These are phyloP conservation scores for Cryoendolithus antarcticus DNA, from an alignment of 2,329 filamentous ascomycete species.

Conservation along the genomic window DNA sequence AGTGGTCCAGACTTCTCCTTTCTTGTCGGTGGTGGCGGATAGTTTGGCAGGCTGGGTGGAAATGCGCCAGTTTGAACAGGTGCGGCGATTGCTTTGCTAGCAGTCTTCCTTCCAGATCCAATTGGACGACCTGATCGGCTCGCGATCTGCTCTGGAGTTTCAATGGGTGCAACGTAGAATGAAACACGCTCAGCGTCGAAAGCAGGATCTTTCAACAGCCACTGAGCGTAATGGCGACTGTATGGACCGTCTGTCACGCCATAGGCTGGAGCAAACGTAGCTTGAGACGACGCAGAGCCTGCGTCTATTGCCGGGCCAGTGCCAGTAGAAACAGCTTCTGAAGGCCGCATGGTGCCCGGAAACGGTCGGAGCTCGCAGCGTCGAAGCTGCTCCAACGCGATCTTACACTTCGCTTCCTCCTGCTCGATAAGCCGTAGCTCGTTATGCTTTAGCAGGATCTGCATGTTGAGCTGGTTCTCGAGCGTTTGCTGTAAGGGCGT, in stretches of 20 bases:
- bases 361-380: constrained; percentile 88
- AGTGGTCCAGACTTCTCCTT: constrained; percentile 63
- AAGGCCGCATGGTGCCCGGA: constrained; percentile 56
- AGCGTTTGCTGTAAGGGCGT: constrained; percentile 57
- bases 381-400: constrained; percentile 84
- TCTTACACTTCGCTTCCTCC: constrained; percentile 89
- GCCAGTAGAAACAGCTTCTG: constrained; percentile 59
- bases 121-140: constrained; percentile 71
- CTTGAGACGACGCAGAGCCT: constrained; percentile 50
- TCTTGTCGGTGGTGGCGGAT: constrained; percentile 58
- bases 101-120: constrained; percentile 42
- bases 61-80: constrained; percentile 46
- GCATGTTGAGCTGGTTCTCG: constrained; percentile 76
- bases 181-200: constrained; percentile 58
- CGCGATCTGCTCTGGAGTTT: constrained; percentile 33
- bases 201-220: constrained; percentile 77
- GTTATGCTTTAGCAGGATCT: constrained; percentile 87
- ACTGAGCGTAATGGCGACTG: constrained; percentile 85
- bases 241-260: constrained; percentile 88
- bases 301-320: constrained; percentile 57
- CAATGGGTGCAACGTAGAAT: constrained; percentile 50
- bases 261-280: constrained; percentile 73
- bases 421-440: constrained; percentile 90
- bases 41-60: constrained; percentile 42
- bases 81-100: constrained; percentile 45